phyloP scores from a whole-genome alignment of 2,329 filamentous ascomycete genomes.

The Xylariales sp. region DNA sequence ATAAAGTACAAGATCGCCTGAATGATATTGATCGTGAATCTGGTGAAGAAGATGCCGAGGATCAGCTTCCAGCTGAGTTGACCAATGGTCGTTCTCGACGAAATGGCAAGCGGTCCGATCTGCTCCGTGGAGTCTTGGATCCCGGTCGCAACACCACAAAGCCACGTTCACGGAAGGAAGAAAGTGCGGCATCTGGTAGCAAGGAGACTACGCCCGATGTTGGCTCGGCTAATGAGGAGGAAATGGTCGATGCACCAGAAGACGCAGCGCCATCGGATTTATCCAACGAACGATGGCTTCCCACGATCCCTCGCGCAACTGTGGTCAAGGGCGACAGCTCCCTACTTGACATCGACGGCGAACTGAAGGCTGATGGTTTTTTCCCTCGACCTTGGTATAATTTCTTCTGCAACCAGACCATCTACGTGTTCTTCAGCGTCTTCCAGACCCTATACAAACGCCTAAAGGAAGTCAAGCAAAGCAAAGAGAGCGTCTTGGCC shows the following conservation, averaged over 20 bases:
- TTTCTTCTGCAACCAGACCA: conserved; percentile 89
- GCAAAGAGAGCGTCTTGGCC: conserved; percentile 76
- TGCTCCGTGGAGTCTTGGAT: conserved; percentile 88
- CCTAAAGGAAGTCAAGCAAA: conserved; percentile 84
- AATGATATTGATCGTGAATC: conserved; percentile 76
- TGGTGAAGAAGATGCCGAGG: conserved; percentile 82
- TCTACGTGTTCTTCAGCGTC: conserved; percentile 95
- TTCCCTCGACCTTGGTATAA: conserved; percentile 86
- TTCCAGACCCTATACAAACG: conserved; percentile 92
- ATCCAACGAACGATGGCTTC: conserved; percentile 74
- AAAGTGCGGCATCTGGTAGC: conserved; percentile 80
- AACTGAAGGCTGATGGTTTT: conserved; percentile 80
- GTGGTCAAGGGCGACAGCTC: conserved; percentile 66
- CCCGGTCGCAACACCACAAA: conserved; percentile 77
- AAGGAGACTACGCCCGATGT: conserved; percentile 91
- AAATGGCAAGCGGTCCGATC: conserved; percentile 80
- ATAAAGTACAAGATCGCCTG: conserved; percentile 74
- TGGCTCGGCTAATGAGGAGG: conserved; percentile 81
- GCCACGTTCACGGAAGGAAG: conserved; percentile 79
- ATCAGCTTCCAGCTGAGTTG: conserved; percentile 76
- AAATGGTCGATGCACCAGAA: conserved; percentile 72
- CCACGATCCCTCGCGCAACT: conserved; percentile 66
- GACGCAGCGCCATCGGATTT: conserved; percentile 70
- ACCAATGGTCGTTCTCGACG: conserved; percentile 76
- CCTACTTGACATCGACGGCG: conserved; percentile 68